Conservation (phyloP, 768 basidiomycete genomes). For the Harrya chromipes region DNA sequence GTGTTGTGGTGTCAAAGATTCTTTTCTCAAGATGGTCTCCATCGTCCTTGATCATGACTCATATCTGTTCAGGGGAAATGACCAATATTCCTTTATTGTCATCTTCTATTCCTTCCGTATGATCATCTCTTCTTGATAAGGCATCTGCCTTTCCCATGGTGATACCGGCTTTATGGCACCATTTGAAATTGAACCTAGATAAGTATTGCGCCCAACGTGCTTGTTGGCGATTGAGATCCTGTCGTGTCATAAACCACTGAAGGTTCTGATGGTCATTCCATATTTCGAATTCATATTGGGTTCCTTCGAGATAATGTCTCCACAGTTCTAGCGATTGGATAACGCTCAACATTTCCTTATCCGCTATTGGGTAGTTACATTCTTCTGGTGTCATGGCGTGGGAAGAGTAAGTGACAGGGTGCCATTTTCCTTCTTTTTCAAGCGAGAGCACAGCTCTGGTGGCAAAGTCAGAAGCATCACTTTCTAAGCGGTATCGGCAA, state of each 20-base stretch:
- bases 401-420: neutral
- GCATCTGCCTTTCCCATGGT: neutral
- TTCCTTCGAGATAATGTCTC: neutral
- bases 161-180: neutral
- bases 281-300: neutral
- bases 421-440: neutral
- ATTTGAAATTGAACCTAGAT: neutral
- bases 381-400: neutral
- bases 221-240: slow-evolving; percentile 41
- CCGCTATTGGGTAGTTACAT: neutral
- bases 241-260: slow-evolving; percentile 15
- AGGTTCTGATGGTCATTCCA: slow-evolving; percentile 2
- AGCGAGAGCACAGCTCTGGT: neutral
- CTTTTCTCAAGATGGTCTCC: no score
- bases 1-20: no score
- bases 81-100: neutral
- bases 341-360: neutral
- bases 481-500: neutral
- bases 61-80: no score
- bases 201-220: slow-evolving; percentile 12
- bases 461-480: neutral
- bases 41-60: no score
- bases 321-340: neutral
- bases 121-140: neutral
- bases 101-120: neutral